Percentiles rank a stretch among this genome's conserved stretches.
Evolutionary conservation across 352 stramenopile species (phyloP).

Genomic region (Phytophthora melonis): DNA sequence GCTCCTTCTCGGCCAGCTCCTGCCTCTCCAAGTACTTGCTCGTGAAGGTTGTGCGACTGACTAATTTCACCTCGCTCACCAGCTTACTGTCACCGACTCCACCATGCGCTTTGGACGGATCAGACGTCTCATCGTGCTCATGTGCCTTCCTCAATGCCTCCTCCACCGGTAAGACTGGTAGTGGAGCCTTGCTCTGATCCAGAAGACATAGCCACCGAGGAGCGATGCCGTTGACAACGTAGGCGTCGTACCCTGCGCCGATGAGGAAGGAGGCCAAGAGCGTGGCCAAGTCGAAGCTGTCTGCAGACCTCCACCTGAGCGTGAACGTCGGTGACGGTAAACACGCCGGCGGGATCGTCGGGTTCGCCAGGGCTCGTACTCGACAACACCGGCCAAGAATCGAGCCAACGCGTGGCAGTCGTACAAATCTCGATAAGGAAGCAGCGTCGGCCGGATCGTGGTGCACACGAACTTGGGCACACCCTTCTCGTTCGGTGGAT

Average conservation of each 20-base stretch:
- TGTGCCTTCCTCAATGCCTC: conserved; percentile 56
- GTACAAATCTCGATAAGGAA: conserved; percentile 94
- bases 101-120: conserved; percentile 12
- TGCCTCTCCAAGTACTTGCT: conserved; percentile 76
- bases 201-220: conserved; percentile 91
- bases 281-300: conserved; percentile 94
- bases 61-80: conserved; percentile 43
- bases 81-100: conserved; percentile 25
- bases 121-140: conserved; percentile 36
- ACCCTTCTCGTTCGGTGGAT: conserved; percentile 92
- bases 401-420: conserved; percentile 83
- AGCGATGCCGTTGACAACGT: conserved; percentile 91
- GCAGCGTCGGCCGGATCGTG: conserved; percentile 92
- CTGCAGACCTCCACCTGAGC: conserved; percentile 88
- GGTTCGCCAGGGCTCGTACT: conserved; percentile 95
- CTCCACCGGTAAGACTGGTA: conserved; percentile 67
- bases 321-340: conserved; percentile 90
- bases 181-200: conserved; percentile 88
- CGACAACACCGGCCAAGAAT: conserved; percentile 92
- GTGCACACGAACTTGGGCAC: conserved; percentile 96
- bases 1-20: conserved; percentile 55
- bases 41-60: conserved; percentile 68
- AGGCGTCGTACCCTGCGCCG: conserved; percentile 95
- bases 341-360: conserved; percentile 71
- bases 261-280: conserved; percentile 93